Evolutionary conservation across 2,329 filamentous ascomycete genomes (phyloP).

Genomic region (Ceratocystiopsis minuta): DNA sequence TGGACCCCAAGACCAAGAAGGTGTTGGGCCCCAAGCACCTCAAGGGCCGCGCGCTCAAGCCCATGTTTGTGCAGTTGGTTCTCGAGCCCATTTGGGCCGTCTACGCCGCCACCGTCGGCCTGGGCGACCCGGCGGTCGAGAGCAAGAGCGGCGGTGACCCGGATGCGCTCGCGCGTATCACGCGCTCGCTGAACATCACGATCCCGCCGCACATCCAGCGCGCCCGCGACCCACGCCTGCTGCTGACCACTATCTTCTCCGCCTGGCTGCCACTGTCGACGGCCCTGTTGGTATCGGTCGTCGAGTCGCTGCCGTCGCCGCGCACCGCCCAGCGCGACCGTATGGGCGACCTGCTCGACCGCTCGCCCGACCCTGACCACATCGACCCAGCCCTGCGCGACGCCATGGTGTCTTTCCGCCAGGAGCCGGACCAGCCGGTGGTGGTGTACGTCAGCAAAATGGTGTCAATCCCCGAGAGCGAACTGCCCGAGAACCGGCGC

Average conservation of each 20-base stretch:
- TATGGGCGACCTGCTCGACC: slow-evolving; percentile 60
- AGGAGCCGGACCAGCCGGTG: slow-evolving; percentile 51
- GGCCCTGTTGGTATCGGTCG: slow-evolving; percentile 78
- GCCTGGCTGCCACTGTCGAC: slow-evolving; percentile 87
- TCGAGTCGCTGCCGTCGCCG: slow-evolving; percentile 81
- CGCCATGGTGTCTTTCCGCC: slow-evolving; percentile 72
- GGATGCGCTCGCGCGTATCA: slow-evolving; percentile 76
- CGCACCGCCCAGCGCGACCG: slow-evolving; percentile 60
- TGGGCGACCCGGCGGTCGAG: slow-evolving; percentile 55
- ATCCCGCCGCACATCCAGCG: slow-evolving; percentile 71
- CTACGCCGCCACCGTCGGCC: slow-evolving; percentile 78
- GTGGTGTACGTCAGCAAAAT: slow-evolving; percentile 97
- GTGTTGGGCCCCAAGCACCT: slow-evolving; percentile 80
- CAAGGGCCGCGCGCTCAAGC: slow-evolving; percentile 79
- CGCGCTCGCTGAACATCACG: slow-evolving; percentile 70
- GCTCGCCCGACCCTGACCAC: slow-evolving; percentile 57
- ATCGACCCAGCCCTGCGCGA: slow-evolving; percentile 52
- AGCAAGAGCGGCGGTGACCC: slow-evolving; percentile 44
- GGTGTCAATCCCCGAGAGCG: slow-evolving; percentile 86
- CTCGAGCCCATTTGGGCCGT: slow-evolving; percentile 92
- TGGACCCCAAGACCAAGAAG: slow-evolving; percentile 93
- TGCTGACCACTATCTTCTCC: slow-evolving; percentile 74
- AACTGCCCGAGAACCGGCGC: slow-evolving; percentile 73
- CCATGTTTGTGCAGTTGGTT: slow-evolving; percentile 93
- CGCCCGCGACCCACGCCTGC: slow-evolving; percentile 64